Conservation (phyloP, 2,329 filamentous ascomycete genomes). For the Phyllachora maydis region DNA sequence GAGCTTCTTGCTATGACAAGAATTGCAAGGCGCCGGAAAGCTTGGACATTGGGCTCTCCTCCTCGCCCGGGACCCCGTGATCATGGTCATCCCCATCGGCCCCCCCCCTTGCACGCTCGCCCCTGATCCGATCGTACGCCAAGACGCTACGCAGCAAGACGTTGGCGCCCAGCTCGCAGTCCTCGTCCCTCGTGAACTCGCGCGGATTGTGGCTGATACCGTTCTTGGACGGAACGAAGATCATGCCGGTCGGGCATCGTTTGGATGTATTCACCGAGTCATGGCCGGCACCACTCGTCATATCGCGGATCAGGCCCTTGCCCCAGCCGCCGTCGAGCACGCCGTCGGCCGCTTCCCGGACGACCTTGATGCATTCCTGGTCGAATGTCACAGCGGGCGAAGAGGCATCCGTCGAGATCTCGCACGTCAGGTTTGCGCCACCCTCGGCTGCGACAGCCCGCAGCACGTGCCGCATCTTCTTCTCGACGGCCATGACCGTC, state of each 20-base stretch:
- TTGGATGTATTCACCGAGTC: conserved; percentile 37
- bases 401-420: conserved; percentile 40
- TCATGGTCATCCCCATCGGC: too few species aligned
- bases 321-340: conserved; percentile 38
- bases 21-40: too few species aligned
- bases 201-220: conserved; percentile 43
- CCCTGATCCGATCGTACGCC: conserved; percentile 8
- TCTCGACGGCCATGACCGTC: conserved; percentile 34
- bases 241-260: conserved; percentile 41
- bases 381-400: conserved; percentile 44
- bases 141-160: conserved; percentile 17
- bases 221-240: conserved; percentile 42
- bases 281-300: conserved; percentile 21
- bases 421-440: conserved; percentile 22
- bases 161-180: conserved; percentile 33
- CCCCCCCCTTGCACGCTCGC: too few species aligned
- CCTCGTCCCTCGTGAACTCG: conserved; percentile 37
- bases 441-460: conserved; percentile 29
- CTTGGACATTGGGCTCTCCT: too few species aligned
- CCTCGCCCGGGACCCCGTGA: too few species aligned
- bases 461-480: conserved; percentile 34
- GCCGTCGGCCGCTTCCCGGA: conserved; percentile 34
- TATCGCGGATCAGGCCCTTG: conserved; percentile 13
- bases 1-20: too few species aligned
- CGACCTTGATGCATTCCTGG: conserved; percentile 42